Base-by-base conservation (phyloP, 2,329 filamentous ascomycete species). In the Trichoderma guizhouense region DNA sequence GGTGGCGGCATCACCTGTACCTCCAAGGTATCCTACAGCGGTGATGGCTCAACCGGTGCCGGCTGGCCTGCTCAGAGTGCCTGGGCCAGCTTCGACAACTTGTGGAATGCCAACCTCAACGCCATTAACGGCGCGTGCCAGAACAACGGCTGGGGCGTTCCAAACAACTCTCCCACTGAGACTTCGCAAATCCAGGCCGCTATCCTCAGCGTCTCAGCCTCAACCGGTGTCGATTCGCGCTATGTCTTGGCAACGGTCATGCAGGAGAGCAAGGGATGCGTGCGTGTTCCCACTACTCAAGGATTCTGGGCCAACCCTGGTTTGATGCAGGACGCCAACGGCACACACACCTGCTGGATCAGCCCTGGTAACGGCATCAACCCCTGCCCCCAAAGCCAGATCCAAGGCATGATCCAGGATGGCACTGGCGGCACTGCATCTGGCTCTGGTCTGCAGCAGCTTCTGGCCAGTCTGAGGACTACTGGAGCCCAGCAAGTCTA, bases 241-340 rank as follows among this genome's bases (percentile, higher is more conserved):
- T 83, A 83, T 71, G 82, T 85, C 74, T 76, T 85, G n/a, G 81
- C 82, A 21, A 77, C 84, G 69, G 73, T 84, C 39, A 79, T 85
- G 76, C 83, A 85, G 74, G 83, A 85, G 74, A 82, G 79, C 74
- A 81, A 80, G 72, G 83, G 83, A 65, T 84, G 83, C 74, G 82
- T 84, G 24, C 82, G 83, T 39, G 82, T 80, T 30, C 76, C 74
- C 1, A 82, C 82, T 14, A 83, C 82, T 61, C 76, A 80, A 78
- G 79, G 83, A 74, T 80, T 80, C 21, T 81, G 83, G 34, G 71
- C 71, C 71, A 85, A 85, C 76, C 83, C 83, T 0, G 83, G 83
- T 61, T 78, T 83, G 43, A 81, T 82, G 80, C 81, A 83, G 73
- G 75, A 75, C 53, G 80, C 82, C 74, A 76, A 81, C 69, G 81